A percentile compares a stretch with the other conserved stretches of the same genome.
These are phyloP conservation scores for Saposhnikovia divaricata DNA, from an alignment of 129 eudicot species.

Conservation along the genomic window DNA sequence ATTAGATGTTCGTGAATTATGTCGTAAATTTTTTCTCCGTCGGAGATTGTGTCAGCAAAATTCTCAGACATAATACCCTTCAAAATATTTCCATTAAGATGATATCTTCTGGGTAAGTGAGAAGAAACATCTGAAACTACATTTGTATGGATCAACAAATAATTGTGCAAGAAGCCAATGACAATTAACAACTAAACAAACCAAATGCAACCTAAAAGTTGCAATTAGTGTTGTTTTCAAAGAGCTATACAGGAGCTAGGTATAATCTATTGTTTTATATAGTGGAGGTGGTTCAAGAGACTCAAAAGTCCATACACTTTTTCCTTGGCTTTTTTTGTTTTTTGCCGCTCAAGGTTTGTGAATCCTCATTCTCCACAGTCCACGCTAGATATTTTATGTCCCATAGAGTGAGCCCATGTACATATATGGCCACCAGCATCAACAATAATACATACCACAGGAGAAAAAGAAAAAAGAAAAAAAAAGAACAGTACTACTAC, in stretches of 20 bases:
- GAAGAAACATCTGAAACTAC: not conserved
- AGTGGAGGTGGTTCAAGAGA: not conserved
- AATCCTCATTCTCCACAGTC: too few relatives aligned
- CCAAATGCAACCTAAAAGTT: not conserved
- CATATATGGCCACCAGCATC: not conserved
- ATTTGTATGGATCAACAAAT: not conserved
- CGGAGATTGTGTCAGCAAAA: too few relatives aligned
- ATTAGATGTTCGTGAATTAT: too few relatives aligned
- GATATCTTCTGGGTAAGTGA: not conserved
- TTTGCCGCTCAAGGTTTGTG: slow-evolving; percentile 4
- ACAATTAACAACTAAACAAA: not conserved
- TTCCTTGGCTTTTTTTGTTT: not conserved
- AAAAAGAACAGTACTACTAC: not conserved
- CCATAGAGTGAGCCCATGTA: not conserved
- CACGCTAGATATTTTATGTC: not conserved
- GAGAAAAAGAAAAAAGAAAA: not conserved
- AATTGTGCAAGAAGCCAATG: not conserved
- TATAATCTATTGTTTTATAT: not conserved
- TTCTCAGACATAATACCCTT: too few relatives aligned
- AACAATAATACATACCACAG: slow-evolving; percentile 3
- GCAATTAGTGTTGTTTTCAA: not conserved
- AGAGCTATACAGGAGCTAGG: not conserved
- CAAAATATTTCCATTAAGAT: too few relatives aligned
- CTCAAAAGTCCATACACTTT: not conserved
- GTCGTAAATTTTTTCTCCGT: too few relatives aligned